Evolutionary conservation across 352 stramenopile species (phyloP), one percentile per base, ranked within the genome.

Genomic region (Phytophthora rubi): DNA sequence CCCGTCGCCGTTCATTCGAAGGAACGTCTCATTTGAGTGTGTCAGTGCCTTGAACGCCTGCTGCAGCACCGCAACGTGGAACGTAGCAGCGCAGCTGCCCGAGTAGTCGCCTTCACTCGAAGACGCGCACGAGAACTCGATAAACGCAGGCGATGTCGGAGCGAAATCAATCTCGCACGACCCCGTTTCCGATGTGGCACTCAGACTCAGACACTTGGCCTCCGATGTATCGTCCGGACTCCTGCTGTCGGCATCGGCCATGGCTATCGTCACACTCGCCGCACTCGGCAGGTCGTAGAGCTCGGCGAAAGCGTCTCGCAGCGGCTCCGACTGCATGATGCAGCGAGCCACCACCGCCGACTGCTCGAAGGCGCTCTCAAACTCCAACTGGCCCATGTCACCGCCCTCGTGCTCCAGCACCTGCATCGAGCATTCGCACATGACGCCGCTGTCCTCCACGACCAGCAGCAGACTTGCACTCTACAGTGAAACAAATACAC

Each of bases 341-440:
- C 88, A 93, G 10, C 86, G 82, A 7, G 84, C 86, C 21, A 94
- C 73, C 12, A 96, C 87, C 1, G 73, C 78, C 6, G 86, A 91
- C 28, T 85, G 69, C 64, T 96, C 89, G 55, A 96, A 96, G 5
- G 80, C 78, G 28, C 73, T 87, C 64, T 96, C 89, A 49, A 96
- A 94, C 70, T 92, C 86, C 32, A 90, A 62, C 35, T 89, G 80
- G 0, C 72, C 77, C 13, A 94, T 67, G 60, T 96, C 89, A 60
- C 89, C 85, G 32, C 79, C 75, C 62, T 96, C 89, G 16, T 91
- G 76, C 63, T 96, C 86, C 35, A 96, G 47, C 39, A 91, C 86
- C 59, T 92, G 87, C 69, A 96, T 89, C 45, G 84, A 84, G 57
- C 89, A 94, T 71, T 96, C 89, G 68, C 86, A 94, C 62, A 96